A percentile compares a stretch with the other conserved stretches of the same genome.
Evolutionary conservation across 768 basidiomycete genomes (phyloP).

Genomic region (Phylloporus arenicola): DNA sequence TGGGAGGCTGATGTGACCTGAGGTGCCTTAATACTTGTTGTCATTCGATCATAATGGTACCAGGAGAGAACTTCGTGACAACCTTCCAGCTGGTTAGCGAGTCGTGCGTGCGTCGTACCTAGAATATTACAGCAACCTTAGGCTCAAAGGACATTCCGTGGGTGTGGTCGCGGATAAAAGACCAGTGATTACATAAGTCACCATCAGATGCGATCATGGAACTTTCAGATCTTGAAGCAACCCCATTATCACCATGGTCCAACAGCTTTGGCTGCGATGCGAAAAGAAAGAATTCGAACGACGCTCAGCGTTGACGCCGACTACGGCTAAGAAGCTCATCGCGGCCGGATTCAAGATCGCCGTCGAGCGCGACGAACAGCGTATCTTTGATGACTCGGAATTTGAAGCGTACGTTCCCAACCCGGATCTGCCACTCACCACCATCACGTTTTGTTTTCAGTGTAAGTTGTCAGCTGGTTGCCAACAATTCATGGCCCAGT

Average conservation of each 20-base stretch:
- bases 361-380: conserved; percentile 89
- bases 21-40: no score
- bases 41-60: no score
- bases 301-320: conserved; percentile 89
- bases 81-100: no score
- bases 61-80: no score
- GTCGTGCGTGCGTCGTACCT: no score
- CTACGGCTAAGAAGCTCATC: conserved; percentile 82
- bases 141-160: no score
- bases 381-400: conserved; percentile 91
- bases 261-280: conserved; percentile 87
- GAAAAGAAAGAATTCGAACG: conserved; percentile 95
- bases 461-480: conserved; percentile 83
- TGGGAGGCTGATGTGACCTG: no score
- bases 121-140: no score
- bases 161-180: no score
- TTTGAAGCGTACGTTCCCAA: conserved; percentile 71
- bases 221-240: neutral
- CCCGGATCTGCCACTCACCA: neutral
- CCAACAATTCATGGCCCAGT: conserved; percentile 82
- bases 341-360: conserved; percentile 84
- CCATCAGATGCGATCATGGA: no score
- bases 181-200: no score
- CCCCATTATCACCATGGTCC: conserved; percentile 17
- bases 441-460: conserved; percentile 35